Base-by-base conservation (phyloP, 2,329 filamentous ascomycete genomes). In the Huntiella moniliformis region DNA sequence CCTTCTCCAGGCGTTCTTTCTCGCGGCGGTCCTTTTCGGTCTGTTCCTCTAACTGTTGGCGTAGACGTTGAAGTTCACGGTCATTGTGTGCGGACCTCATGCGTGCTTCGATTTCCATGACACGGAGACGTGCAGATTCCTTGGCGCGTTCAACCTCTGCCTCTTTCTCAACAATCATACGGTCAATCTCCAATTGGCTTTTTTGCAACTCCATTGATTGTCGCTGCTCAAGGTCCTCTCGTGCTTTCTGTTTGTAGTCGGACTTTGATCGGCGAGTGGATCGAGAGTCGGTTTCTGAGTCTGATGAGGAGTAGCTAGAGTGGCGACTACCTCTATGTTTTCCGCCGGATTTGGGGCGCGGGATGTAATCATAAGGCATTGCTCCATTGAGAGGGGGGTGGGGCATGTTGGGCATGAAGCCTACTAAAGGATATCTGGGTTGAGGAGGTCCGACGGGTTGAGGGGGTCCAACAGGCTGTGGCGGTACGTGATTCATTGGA, bases 1-100 rank as follows among this genome's bases (percentile, higher is more conserved):
- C 60, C 6, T 71, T 63, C 54, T 69, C 62, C 17, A 46, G 11
- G 11, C 44, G 44, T 13, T 44, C 44, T 16, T 41, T 46, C 18
- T 46, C 48, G 8, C 34, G 38, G 32, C 44, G 41, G 5, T 32
- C 17, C 17, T 36, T 28, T 6, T 44, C 44, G 5, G 13, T 33
- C 8, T 41, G 48, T 17, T 32, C 13, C 15, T 44, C 13, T 15
- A 32, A 32, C 38, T 44, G 31, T 4, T 31, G 44, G 12, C 40
- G 32, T 4, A 46, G 34, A 16, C 32, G 36, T 13, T 46, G 15
- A 3, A 49, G 43, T 11, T 49, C 47, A 17, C 36, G 40, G 16
- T 17, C n/a, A 12, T 28, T 44, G 18, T 18, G 43, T 4, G 44
- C 44, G 1, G 35, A 16, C 2, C 18, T n/a, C 41, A 45, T 47